These are phyloP conservation scores for Magnusiomyces magnusii DNA, from an alignment of 1,139 yeast genomes.

Conservation along the genomic window DNA sequence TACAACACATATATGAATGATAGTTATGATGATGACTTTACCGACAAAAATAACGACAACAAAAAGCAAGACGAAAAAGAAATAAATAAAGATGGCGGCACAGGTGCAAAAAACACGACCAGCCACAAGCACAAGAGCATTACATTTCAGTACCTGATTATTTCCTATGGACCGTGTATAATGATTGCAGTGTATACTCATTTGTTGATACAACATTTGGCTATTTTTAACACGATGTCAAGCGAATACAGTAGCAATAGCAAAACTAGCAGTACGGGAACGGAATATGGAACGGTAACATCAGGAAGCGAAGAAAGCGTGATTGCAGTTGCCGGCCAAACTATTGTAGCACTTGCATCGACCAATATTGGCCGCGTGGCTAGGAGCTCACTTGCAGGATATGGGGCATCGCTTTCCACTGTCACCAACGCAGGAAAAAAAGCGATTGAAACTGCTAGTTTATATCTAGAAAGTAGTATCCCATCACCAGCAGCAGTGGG, in stretches of 20 bases:
- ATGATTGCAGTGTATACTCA: constrained; percentile 94
- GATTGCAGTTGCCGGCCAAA: neutral
- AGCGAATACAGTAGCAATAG: neutral
- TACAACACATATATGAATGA: neutral
- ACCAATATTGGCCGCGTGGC: neutral
- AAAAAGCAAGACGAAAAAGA: neutral
- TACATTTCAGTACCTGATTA: constrained; percentile 43
- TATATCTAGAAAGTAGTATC: too few relatives aligned
- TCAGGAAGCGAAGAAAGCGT: neutral
- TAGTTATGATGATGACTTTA: neutral
- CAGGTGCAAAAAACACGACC: neutral
- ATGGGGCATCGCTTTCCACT: neutral
- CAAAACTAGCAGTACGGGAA: neutral
- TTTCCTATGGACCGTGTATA: constrained; percentile 88
- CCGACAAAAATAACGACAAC: neutral
- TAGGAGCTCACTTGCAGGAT: neutral
- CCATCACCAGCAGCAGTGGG: neutral
- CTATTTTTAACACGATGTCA: constrained; percentile 40
- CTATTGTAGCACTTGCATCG: neutral
- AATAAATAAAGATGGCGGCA: neutral
- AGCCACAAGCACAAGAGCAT: neutral
- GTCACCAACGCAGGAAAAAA: neutral
- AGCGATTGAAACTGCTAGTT: neutral
- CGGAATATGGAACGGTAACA: neutral
- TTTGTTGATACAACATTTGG: constrained; percentile 80